A percentile compares a stretch with the other conserved stretches of the same genome.
Conservation (phyloP, 208 protist species). For the Trypanosoma mega region DNA sequence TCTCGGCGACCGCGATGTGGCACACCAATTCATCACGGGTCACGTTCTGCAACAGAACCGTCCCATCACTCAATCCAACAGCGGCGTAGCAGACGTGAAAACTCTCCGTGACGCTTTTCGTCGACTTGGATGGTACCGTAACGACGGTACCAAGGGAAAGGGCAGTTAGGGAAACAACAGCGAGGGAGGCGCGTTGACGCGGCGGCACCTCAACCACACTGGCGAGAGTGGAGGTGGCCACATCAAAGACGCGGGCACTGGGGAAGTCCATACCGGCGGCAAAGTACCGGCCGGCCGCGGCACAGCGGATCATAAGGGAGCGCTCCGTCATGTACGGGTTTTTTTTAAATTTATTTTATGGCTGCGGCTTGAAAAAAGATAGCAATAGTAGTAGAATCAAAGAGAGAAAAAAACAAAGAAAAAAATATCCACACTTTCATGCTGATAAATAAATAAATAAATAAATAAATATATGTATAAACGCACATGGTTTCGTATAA, state of each 20-base stretch:
- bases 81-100: slow-evolving; percentile 40
- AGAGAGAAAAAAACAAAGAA: no score
- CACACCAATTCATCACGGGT: slow-evolving; percentile 36
- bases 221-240: slow-evolving; percentile 41
- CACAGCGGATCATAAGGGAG: slow-evolving; percentile 63
- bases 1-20: slow-evolving; percentile 59
- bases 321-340: slow-evolving; percentile 65
- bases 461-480: no score
- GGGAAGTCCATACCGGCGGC: slow-evolving; percentile 79
- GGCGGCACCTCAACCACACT: slow-evolving; percentile 53
- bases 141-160: slow-evolving; percentile 46
- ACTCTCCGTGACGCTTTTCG: slow-evolving; percentile 5
- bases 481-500: no score
- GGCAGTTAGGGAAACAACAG: slow-evolving; percentile 56
- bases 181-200: slow-evolving; percentile 41
- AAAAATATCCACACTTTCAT: no score
- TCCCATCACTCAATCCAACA: slow-evolving; percentile 76
- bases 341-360: neutral
- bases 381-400: neutral
- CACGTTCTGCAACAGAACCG: slow-evolving; percentile 73
- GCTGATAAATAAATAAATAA: no score
- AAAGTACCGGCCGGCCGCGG: slow-evolving; percentile 49
- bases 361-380: neutral
- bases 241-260: slow-evolving; percentile 77
- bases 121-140: no score